Evolutionary conservation across 2,329 filamentous ascomycete species (phyloP).

Genomic region (Plectosphaerella cucumerina): DNA sequence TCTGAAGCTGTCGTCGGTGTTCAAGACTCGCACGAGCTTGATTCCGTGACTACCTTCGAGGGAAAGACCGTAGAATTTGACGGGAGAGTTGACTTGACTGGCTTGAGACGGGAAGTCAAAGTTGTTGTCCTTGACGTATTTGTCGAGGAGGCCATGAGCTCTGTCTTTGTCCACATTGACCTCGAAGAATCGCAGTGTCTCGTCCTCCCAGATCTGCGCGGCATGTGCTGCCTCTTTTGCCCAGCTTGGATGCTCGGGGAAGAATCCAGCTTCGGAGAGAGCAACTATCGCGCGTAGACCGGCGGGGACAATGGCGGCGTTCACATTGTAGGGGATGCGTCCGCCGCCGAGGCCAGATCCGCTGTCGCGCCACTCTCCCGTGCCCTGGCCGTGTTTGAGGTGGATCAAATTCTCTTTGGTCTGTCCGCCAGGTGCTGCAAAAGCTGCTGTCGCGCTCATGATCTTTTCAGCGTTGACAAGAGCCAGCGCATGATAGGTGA

Average conservation of each 20-base stretch:
- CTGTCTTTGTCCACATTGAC: constrained; percentile 30
- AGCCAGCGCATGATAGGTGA: constrained; percentile 50
- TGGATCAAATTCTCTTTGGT: constrained; percentile 51
- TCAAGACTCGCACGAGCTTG: constrained; percentile 51
- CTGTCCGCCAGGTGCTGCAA: constrained; percentile 41
- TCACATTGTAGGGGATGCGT: constrained; percentile 62
- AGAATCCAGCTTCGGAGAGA: constrained; percentile 46
- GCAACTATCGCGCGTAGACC: constrained; percentile 54
- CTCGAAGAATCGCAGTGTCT: constrained; percentile 54
- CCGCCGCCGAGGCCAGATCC: constrained; percentile 56
- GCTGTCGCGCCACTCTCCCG: constrained; percentile 62
- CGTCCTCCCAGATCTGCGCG: constrained; percentile 59
- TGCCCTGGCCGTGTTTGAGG: constrained; percentile 46
- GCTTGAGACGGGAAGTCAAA: constrained; percentile 6
- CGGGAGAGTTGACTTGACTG: constrained; percentile 22
- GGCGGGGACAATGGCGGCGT: constrained; percentile 58
- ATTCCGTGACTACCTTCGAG: constrained; percentile 48
- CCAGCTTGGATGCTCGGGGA: constrained; percentile 45
- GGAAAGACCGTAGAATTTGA: constrained; percentile 52
- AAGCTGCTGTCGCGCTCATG: constrained; percentile 50
- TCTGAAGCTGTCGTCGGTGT: constrained; percentile 62
- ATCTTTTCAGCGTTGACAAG: constrained; percentile 53
- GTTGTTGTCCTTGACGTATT: constrained; percentile 33
- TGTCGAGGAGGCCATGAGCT: constrained; percentile 41
- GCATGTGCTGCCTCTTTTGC: constrained; percentile 37